Percentiles rank a stretch among this genome's conserved stretches.
phyloP scores from a whole-genome alignment of 768 basidiomycete species.

The Rhodocollybia butyracea region DNA sequence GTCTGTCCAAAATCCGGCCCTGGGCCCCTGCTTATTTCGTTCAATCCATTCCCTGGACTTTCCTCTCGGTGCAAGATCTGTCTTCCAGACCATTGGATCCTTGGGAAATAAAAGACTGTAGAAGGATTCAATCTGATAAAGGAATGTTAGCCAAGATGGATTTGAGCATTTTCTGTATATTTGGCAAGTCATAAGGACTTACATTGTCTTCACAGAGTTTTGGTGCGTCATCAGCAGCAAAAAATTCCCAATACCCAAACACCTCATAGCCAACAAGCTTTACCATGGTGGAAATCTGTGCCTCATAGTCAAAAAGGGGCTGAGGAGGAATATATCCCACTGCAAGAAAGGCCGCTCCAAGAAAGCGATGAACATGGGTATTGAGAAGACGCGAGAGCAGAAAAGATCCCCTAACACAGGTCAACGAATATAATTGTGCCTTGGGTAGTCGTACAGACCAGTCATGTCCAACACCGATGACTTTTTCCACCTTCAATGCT shows the following conservation, averaged over 20 bases:
- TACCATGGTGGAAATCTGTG: slow-evolving; percentile 21
- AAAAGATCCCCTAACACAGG: slow-evolving; percentile 18
- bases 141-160: too few relatives aligned
- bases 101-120: slow-evolving; percentile 29
- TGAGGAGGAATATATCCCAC: slow-evolving; percentile 29
- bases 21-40: not conserved
- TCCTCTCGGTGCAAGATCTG: not conserved
- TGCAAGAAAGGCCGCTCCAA: slow-evolving; percentile 33
- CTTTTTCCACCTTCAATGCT: slow-evolving; percentile 19
- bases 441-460: slow-evolving; percentile 19
- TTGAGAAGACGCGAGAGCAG: slow-evolving; percentile 33
- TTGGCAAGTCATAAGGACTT: too few relatives aligned
- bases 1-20: not conserved
- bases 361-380: slow-evolving; percentile 36
- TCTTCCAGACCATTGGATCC: slow-evolving; percentile 32
- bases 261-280: slow-evolving; percentile 31
- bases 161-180: too few relatives aligned
- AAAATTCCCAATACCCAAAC: slow-evolving; percentile 40
- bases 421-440: not conserved
- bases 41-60: not conserved
- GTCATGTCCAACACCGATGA: slow-evolving; percentile 31
- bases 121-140: too few relatives aligned
- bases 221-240: slow-evolving; percentile 27
- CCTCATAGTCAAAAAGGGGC: slow-evolving; percentile 17
- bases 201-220: slow-evolving; percentile 31